phyloP scores from a whole-genome alignment of 2,329 filamentous ascomycete species.

The Botrytis byssoidea region DNA sequence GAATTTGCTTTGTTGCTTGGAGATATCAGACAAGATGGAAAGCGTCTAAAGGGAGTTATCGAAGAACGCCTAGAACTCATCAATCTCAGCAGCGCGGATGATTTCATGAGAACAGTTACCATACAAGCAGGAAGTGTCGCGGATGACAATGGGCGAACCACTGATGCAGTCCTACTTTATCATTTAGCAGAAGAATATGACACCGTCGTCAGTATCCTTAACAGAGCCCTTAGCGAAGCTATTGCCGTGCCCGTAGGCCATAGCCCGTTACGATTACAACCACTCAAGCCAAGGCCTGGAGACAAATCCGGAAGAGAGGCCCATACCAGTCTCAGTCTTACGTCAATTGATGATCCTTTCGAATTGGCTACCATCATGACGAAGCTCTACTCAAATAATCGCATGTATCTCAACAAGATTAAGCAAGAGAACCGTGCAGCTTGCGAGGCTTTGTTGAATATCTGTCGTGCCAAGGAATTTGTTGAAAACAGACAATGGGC shows the following conservation, averaged over 20 bases:
- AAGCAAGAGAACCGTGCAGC: slow-evolving; percentile 56
- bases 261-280: slow-evolving; percentile 67
- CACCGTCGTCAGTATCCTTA: slow-evolving; percentile 86
- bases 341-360: slow-evolving; percentile 65
- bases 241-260: slow-evolving; percentile 84
- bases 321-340: slow-evolving; percentile 56
- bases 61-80: slow-evolving; percentile 83
- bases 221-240: slow-evolving; percentile 84
- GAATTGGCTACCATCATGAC: slow-evolving; percentile 62
- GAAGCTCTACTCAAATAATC: slow-evolving; percentile 58
- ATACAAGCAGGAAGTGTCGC: slow-evolving; percentile 88
- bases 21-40: slow-evolving; percentile 81
- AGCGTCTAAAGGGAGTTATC: slow-evolving; percentile 80
- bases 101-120: slow-evolving; percentile 90
- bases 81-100: slow-evolving; percentile 72
- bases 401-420: slow-evolving; percentile 60
- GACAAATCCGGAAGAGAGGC: slow-evolving; percentile 21
- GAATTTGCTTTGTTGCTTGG: slow-evolving; percentile 94
- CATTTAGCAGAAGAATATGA: slow-evolving; percentile 95
- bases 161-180: slow-evolving; percentile 91
- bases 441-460: slow-evolving; percentile 56
- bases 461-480: slow-evolving; percentile 59
- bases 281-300: slow-evolving; percentile 44
- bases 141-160: slow-evolving; percentile 89
- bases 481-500: slow-evolving; percentile 60